phyloP scores from a whole-genome alignment of 495 filamentous ascomycete genomes.

The Penicillium turbatum region DNA sequence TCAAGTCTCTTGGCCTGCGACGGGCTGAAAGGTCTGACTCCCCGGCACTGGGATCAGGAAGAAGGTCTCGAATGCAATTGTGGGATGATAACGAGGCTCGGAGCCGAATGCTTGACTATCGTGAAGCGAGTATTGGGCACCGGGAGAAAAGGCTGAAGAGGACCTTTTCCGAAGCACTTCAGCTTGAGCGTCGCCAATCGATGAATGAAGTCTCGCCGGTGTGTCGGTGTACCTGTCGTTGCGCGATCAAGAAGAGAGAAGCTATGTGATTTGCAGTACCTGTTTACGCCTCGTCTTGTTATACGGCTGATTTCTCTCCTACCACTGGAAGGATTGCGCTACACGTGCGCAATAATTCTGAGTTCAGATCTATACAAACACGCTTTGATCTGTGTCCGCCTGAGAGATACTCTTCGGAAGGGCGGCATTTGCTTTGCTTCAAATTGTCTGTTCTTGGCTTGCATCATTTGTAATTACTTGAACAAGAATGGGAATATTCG shows the following conservation, averaged over 20 bases:
- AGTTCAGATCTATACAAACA: background rate
- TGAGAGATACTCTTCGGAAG: background rate
- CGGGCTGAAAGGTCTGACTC: background rate
- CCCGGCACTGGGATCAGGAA: background rate
- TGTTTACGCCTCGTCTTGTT: background rate
- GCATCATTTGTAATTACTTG: background rate
- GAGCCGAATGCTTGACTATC: conserved; percentile 27
- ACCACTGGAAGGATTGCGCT: background rate
- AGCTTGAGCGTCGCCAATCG: conserved; percentile 16
- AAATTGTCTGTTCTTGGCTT: background rate
- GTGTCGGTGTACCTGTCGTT: conserved; percentile 17
- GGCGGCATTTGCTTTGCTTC: background rate
- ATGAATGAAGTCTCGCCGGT: conserved; percentile 8
- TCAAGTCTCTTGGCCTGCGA: conserved; percentile 2
- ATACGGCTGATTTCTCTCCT: background rate
- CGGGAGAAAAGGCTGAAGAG: conserved; percentile 30
- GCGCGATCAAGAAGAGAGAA: conserved; percentile 2
- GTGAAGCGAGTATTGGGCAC: conserved; percentile 27
- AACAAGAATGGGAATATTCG: background rate
- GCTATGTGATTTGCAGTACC: background rate
- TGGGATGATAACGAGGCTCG: conserved; percentile 29
- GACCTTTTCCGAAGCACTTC: conserved; percentile 16
- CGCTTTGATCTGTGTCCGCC: background rate
- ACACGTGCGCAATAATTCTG: background rate
- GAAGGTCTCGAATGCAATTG: conserved; percentile 14